phyloP scores from a whole-genome alignment of 495 filamentous ascomycete genomes.

The Neurospora sp. region DNA sequence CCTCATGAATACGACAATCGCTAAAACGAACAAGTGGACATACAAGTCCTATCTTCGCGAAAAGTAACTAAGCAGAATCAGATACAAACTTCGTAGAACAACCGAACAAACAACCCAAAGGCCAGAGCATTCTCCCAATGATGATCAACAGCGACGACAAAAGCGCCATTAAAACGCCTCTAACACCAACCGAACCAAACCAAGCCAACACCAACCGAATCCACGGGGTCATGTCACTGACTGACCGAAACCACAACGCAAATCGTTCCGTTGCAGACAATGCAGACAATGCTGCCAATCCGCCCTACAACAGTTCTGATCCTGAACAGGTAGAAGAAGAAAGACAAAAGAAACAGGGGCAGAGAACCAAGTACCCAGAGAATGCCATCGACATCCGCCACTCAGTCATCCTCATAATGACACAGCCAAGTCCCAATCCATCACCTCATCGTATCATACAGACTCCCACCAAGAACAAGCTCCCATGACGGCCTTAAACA shows the following conservation, averaged over 20 bases:
- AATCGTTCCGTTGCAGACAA: not conserved
- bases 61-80: not conserved
- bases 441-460: not conserved
- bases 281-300: not conserved
- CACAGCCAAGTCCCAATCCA: not conserved
- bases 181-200: not conserved
- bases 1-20: not conserved
- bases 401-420: not conserved
- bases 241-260: not conserved
- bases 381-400: not conserved
- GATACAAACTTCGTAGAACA: not conserved
- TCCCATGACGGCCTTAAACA: slow-evolving; percentile 19
- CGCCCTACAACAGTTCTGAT: not conserved
- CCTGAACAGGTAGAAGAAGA: not conserved
- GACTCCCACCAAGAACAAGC: not conserved
- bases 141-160: not conserved
- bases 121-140: not conserved
- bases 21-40: not conserved
- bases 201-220: not conserved
- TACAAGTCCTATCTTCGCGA: not conserved
- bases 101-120: not conserved
- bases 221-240: not conserved
- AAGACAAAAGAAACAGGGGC: not conserved
- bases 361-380: not conserved
- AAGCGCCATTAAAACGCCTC: not conserved